Conservation (phyloP, 257 asterid genomes). For the Gentiana macrophylla region DNA sequence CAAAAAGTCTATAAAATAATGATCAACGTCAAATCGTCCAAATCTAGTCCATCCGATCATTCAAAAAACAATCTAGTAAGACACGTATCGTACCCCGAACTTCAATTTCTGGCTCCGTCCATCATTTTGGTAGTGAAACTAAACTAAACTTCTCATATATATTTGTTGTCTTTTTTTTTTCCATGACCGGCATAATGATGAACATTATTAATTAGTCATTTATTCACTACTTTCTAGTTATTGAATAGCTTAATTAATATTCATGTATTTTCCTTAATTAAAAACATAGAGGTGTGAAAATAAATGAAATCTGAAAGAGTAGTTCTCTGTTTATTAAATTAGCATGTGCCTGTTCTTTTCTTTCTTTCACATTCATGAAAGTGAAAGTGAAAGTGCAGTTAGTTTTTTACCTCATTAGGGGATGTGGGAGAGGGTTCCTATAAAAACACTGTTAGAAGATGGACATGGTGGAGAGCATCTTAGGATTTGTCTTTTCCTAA, state of each 20-base stretch:
- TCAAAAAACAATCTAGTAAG: too few relatives aligned
- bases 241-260: not conserved
- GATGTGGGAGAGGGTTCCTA: not conserved
- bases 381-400: slow-evolving; percentile 12
- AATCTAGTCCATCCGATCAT: too few relatives aligned
- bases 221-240: not conserved
- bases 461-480: slow-evolving; percentile 15
- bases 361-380: slow-evolving; percentile 18
- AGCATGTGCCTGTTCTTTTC: slow-evolving; percentile 8
- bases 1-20: too few relatives aligned
- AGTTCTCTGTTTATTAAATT: slow-evolving; percentile 27
- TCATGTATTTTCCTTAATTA: not conserved
- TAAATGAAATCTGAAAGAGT: slow-evolving; percentile 15
- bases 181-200: not conserved
- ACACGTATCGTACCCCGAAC: too few relatives aligned
- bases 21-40: too few relatives aligned
- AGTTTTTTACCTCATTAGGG: slow-evolving; percentile 2
- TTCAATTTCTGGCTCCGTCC: too few relatives aligned
- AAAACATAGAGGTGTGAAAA: slow-evolving; percentile 7
- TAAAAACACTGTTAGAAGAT: slow-evolving; percentile 3
- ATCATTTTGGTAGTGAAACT: too few relatives aligned
- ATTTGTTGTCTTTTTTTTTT: not conserved
- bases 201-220: not conserved
- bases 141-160: not conserved
- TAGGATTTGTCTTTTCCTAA: slow-evolving; percentile 24